Conservation (phyloP, 2,329 filamentous ascomycete genomes). For the Coniochaeta pulveracea region DNA sequence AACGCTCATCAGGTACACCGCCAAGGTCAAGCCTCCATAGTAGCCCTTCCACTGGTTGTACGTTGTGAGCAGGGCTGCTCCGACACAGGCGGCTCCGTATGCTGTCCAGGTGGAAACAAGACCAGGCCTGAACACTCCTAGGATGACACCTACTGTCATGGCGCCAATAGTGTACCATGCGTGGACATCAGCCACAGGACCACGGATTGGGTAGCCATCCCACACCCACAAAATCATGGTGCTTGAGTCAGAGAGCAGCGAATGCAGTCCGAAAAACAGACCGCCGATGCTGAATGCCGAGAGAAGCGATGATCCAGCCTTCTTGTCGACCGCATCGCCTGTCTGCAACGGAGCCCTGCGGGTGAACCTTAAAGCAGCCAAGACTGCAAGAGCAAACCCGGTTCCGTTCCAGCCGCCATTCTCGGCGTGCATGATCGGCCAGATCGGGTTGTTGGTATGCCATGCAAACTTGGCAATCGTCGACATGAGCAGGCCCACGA, state of each 20-base stretch:
- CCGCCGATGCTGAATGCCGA: constrained; percentile 72
- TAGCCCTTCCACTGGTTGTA: constrained; percentile 81
- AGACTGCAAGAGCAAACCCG: constrained; percentile 62
- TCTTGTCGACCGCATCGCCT: constrained; percentile 20
- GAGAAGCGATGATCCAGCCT: constrained; percentile 57
- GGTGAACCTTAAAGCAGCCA: constrained; percentile 68
- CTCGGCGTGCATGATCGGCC: constrained; percentile 81
- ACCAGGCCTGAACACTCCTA: constrained; percentile 63
- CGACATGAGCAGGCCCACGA: constrained; percentile 72
- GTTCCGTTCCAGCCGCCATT: constrained; percentile 91
- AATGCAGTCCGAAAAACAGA: constrained; percentile 82
- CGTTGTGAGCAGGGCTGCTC: constrained; percentile 66
- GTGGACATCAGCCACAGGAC: constrained; percentile 81
- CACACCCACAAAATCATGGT: constrained; percentile 99
- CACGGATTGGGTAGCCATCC: constrained; percentile 88
- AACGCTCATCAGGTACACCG: constrained; percentile 73
- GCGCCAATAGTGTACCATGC: constrained; percentile 75
- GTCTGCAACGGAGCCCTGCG: constrained; percentile 44
- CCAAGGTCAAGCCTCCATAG: constrained; percentile 65
- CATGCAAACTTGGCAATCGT: constrained; percentile 86
- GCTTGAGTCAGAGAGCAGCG: constrained; percentile 88
- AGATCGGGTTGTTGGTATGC: constrained; percentile 91
- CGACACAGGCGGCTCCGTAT: constrained; percentile 67
- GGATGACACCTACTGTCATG: constrained; percentile 72
- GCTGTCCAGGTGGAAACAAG: constrained; percentile 68